A percentile compares a stretch with the other conserved stretches of the same genome.
These are phyloP conservation scores for Mollisia scopiformis DNA, from an alignment of 2,329 filamentous ascomycete genomes.

Conservation along the genomic window DNA sequence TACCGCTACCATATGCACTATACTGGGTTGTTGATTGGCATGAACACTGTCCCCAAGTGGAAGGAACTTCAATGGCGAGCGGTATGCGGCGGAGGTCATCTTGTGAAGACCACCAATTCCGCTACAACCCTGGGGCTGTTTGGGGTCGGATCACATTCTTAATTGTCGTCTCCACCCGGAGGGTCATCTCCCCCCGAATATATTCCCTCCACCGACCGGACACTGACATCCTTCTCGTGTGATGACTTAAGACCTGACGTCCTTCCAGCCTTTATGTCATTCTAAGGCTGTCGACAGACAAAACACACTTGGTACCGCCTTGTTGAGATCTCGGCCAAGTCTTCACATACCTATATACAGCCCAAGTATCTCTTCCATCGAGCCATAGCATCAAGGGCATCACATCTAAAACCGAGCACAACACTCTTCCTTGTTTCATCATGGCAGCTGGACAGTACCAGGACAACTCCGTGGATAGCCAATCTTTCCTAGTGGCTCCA, in stretches of 20 bases:
- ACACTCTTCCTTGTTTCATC: slow-evolving; percentile 16
- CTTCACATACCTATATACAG: neutral
- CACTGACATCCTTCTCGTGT: neutral
- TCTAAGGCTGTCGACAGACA: slow-evolving; percentile 8
- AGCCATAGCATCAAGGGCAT: neutral
- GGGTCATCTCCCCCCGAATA: slow-evolving; percentile 16
- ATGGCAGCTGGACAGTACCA: slow-evolving; percentile 32
- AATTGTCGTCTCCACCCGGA: slow-evolving; percentile 9
- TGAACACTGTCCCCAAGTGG: slow-evolving; percentile 18
- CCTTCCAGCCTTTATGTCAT: slow-evolving; percentile 11
- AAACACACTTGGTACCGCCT: slow-evolving; percentile 17
- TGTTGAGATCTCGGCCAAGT: neutral
- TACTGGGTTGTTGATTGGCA: slow-evolving; percentile 24
- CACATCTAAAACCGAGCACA: no score
- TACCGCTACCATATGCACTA: slow-evolving; percentile 20
- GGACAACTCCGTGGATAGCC: slow-evolving; percentile 23
- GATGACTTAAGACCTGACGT: slow-evolving; percentile 14
- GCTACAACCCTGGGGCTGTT: slow-evolving; percentile 11
- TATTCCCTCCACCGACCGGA: slow-evolving; percentile 8
- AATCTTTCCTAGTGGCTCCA: slow-evolving; percentile 26
- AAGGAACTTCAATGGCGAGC: slow-evolving; percentile 19
- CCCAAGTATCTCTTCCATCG: neutral
- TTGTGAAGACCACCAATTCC: slow-evolving; percentile 11
- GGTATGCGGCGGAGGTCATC: slow-evolving; percentile 18
- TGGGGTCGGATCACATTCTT: slow-evolving; percentile 15